Percentiles rank a stretch among this genome's conserved stretches.
Evolutionary conservation across 331 rosid species (phyloP).

Genomic region (Cydonia oblonga): DNA sequence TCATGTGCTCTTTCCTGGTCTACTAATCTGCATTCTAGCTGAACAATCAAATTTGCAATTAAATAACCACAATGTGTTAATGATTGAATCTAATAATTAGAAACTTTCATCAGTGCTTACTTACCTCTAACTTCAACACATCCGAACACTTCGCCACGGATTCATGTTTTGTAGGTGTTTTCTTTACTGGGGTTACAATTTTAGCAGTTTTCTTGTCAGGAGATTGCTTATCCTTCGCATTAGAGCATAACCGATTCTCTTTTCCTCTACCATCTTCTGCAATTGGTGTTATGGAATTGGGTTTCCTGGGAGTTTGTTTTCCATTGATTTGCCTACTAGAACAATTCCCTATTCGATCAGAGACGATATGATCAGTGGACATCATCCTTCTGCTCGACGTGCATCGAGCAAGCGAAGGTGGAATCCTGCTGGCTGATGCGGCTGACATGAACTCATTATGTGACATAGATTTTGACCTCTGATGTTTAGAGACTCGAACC

Average conservation of each 20-base stretch:
- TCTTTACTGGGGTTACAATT: constrained; percentile 38
- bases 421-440: constrained; percentile 26
- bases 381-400: constrained; percentile 53
- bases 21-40: constrained; percentile 49
- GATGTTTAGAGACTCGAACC: constrained; percentile 49
- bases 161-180: constrained; percentile 40
- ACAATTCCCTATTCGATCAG: constrained; percentile 23
- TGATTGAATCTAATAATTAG: constrained; percentile 1
- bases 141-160: constrained; percentile 34
- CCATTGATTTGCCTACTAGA: constrained; percentile 27
- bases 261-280: constrained; percentile 56
- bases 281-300: constrained; percentile 28
- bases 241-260: constrained; percentile 46
- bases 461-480: constrained; percentile 61
- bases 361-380: constrained; percentile 24
- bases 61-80: constrained; percentile 5
- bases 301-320: constrained; percentile 34
- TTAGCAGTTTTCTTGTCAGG: constrained; percentile 48
- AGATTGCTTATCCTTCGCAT: constrained; percentile 43
- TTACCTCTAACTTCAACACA: constrained; percentile 46
- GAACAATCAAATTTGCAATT: constrained; percentile 16
- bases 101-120: background rate
- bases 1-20: constrained; percentile 47
- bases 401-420: constrained; percentile 61
- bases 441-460: constrained; percentile 48